Percentiles rank a stretch among this genome's conserved stretches.
phyloP scores from a whole-genome alignment of 2,329 filamentous ascomycete species.

The Aspergillus ustus region DNA sequence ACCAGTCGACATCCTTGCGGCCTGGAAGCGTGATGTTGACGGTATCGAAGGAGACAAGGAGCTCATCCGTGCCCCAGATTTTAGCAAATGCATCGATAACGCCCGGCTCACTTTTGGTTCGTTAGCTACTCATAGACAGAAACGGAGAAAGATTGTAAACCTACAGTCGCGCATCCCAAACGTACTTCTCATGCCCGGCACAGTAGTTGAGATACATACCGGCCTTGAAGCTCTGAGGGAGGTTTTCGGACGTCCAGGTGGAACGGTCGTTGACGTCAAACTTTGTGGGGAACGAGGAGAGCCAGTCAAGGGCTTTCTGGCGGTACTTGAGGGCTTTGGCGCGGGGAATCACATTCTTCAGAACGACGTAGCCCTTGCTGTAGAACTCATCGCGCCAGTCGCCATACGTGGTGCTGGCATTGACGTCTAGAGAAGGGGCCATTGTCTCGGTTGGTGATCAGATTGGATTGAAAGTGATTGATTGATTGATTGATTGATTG shows the following conservation, averaged over 20 bases:
- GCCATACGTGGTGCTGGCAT: constrained; percentile 25
- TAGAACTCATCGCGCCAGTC: constrained; percentile 51
- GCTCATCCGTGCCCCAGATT: constrained; percentile 41
- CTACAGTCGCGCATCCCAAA: constrained; percentile 47
- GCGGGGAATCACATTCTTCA: constrained; percentile 28
- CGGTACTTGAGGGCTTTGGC: constrained; percentile 26
- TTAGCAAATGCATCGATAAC: constrained; percentile 47
- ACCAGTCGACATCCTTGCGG: constrained; percentile 30
- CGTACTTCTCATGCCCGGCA: constrained; percentile 47
- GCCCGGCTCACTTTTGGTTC: constrained; percentile 45
- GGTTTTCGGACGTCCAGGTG: constrained; percentile 49
- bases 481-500: too few relatives aligned
- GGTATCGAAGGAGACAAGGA: constrained; percentile 30
- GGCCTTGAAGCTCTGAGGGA: constrained; percentile 39
- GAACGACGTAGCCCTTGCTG: constrained; percentile 46
- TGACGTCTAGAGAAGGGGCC: neutral
- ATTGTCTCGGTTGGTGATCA: neutral
- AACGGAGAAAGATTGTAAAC: neutral
- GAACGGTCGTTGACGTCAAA: constrained; percentile 41
- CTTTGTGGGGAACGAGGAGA: constrained; percentile 43
- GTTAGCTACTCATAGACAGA: too few relatives aligned
- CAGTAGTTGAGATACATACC: constrained; percentile 46
- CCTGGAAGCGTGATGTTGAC: constrained; percentile 50
- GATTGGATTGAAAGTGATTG: too few relatives aligned
- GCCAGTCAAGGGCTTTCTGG: constrained; percentile 39